phyloP scores from a whole-genome alignment of 306 rosid genomes.

The Glycyrrhiza uralensis region DNA sequence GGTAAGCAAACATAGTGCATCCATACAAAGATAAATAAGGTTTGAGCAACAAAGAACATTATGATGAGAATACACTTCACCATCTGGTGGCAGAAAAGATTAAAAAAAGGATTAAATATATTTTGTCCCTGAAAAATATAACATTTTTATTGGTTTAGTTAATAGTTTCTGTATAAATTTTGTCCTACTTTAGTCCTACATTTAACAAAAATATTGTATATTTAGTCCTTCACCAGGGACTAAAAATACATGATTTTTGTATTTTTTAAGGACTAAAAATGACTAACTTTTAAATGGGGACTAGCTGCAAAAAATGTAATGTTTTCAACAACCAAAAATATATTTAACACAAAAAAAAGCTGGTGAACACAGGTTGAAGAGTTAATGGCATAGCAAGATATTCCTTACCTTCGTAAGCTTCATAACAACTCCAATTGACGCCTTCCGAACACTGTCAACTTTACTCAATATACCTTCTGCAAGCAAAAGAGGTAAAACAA shows the following conservation, averaged over 20 bases:
- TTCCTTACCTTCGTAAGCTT: conserved; percentile 89
- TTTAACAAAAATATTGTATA: not conserved
- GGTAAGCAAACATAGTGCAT: not conserved
- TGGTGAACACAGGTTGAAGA: conserved; percentile 3
- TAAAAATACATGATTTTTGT: not conserved
- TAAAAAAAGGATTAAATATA: not conserved
- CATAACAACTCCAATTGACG: conserved; percentile 86
- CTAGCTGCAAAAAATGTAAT: not conserved
- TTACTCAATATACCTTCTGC: conserved; percentile 90
- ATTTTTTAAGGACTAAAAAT: not conserved
- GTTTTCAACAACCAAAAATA: not conserved
- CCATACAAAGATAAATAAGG: not conserved
- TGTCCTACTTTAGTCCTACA: not conserved
- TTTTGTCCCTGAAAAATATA: not conserved
- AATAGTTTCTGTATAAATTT: not conserved
- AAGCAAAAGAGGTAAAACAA: conserved; percentile 86
- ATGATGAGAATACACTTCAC: not conserved
- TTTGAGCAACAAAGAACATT: not conserved
- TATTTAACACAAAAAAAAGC: not conserved
- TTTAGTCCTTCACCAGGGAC: not conserved
- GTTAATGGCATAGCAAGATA: not conserved
- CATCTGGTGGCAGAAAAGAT: not conserved
- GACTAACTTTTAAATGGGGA: not conserved
- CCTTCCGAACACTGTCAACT: conserved; percentile 84
- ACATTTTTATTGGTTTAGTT: not conserved